Evolutionary conservation across 345 rosid species (phyloP).

Genomic region (Aethionema arabicum): DNA sequence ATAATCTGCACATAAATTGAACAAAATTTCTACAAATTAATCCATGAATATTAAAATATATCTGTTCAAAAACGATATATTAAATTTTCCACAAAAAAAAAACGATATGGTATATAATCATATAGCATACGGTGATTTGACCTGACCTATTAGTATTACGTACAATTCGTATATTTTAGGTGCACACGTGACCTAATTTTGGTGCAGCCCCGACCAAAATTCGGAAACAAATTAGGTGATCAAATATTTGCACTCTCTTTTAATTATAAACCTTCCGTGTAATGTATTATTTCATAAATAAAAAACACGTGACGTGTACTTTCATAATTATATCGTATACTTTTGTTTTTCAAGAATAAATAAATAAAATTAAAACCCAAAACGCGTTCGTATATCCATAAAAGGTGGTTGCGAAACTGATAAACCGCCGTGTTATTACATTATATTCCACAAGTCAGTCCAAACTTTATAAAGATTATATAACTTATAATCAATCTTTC

Average conservation of each 20-base stretch:
- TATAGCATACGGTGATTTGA: slow-evolving; percentile 3
- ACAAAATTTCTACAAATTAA: background rate
- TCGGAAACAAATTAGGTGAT: slow-evolving; percentile 52
- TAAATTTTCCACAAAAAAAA: too few species aligned
- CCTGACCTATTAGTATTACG: too few species aligned
- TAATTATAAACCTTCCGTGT: slow-evolving; percentile 6
- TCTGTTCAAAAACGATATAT: background rate
- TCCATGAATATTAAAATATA: background rate
- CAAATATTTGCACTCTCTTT: slow-evolving; percentile 38
- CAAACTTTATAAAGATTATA: slow-evolving; percentile 37
- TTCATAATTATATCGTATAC: too few species aligned
- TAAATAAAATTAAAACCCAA: background rate
- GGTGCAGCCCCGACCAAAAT: slow-evolving; percentile 29
- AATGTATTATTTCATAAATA: background rate
- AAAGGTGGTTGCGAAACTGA: slow-evolving; percentile 62
- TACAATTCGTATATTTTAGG: slow-evolving; percentile 12
- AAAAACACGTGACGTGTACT: background rate
- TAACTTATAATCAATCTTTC: slow-evolving; percentile 12
- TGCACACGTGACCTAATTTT: slow-evolving; percentile 39
- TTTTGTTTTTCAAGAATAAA: slow-evolving; percentile 31
- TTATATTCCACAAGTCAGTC: slow-evolving; percentile 41
- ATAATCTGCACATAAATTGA: background rate
- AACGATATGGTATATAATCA: background rate
- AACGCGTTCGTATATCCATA: slow-evolving; percentile 16
- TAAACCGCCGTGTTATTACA: slow-evolving; percentile 51